These are phyloP conservation scores for Sicyos baderoa DNA, from an alignment of 306 rosid genomes.

Conservation along the genomic window DNA sequence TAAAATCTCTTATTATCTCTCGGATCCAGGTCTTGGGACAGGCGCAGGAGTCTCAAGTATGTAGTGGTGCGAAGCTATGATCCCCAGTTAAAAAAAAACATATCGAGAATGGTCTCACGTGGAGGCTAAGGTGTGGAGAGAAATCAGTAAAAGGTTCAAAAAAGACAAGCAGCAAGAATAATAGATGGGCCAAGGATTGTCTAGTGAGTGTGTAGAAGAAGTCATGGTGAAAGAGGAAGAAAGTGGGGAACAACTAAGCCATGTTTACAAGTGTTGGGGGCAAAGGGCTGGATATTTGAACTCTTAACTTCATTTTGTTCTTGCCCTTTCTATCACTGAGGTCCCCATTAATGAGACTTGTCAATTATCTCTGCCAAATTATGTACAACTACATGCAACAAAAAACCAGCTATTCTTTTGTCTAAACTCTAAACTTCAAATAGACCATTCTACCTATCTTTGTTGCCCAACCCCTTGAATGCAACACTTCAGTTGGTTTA, in stretches of 20 bases:
- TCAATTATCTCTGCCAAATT: constrained; percentile 26
- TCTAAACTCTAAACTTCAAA: constrained; percentile 1
- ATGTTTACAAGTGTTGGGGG: constrained; percentile 26
- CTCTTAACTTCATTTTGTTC: constrained; percentile 30
- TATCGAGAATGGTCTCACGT: constrained; percentile 24
- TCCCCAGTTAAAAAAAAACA: background rate
- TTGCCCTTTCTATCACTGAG: constrained; percentile 21
- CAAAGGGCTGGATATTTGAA: constrained; percentile 20
- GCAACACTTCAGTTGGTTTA: constrained; percentile 6
- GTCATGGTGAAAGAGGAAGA: constrained; percentile 21
- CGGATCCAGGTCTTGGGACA: too few species aligned
- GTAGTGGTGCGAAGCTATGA: too few species aligned
- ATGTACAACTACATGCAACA: constrained; percentile 18
- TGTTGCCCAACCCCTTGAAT: constrained; percentile 20
- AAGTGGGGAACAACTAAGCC: constrained; percentile 35
- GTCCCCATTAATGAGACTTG: constrained; percentile 24
- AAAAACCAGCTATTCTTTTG: constrained; percentile 21
- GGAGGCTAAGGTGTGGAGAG: constrained; percentile 18
- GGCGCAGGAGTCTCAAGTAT: too few species aligned
- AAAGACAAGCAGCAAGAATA: constrained; percentile 29
- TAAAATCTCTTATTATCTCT: too few species aligned
- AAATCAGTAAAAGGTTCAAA: constrained; percentile 3
- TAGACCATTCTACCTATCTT: constrained; percentile 18
- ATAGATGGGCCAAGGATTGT: constrained; percentile 41
- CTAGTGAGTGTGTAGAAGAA: constrained; percentile 22